Base-by-base conservation (phyloP, 2,329 filamentous ascomycete genomes). In the Sordariomycetes sp. region DNA sequence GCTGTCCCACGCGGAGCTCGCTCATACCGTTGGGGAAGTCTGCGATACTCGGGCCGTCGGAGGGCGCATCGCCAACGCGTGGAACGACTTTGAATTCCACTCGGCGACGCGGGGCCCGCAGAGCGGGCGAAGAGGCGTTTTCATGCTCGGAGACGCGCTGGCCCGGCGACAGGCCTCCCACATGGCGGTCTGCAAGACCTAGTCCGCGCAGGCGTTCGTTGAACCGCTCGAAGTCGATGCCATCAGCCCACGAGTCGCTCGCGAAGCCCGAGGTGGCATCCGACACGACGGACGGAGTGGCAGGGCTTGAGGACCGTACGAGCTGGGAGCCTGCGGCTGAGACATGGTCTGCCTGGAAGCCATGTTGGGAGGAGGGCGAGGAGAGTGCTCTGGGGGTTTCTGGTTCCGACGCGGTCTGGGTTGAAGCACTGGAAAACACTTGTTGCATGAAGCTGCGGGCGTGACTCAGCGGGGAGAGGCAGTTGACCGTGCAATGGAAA, bases 21-120 rank as follows among this genome's bases (percentile, higher is more conserved):
- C 32, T 68, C 79, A 65, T 74, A 96, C 92, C 92, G 76, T 96
- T 96, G 7, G 93, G 91, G 62, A 96, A 86, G 62, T 83, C 75
- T 43, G 71, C 67, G 50, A 84, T 71, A 61, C 76, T 75, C 18
- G 72, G 67, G 51, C 77, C 72, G 52, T 69, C 68, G 12, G 69
- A 71, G 16, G 65, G 66, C 52, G 71, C 62, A 59, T 71, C 72
- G 58, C 53, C 58, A 18, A 55, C 51, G 70, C 65, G 61, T 76
- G 76, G 69, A 58, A 77, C 71, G 59, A 85, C 76, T 67, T 78
- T 80, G 69, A 86, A 85, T 57, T 75, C 79, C 59, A 78, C 67
- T 34, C 74, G 70, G 61, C 79, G 77, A 65, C 72, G 75, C 3
- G 76, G 72, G 16, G 74, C 72, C 28, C 69, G 25, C 35, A 40